Conservation (phyloP, 495 filamentous ascomycete species). For the Endocarpon pusillum region DNA sequence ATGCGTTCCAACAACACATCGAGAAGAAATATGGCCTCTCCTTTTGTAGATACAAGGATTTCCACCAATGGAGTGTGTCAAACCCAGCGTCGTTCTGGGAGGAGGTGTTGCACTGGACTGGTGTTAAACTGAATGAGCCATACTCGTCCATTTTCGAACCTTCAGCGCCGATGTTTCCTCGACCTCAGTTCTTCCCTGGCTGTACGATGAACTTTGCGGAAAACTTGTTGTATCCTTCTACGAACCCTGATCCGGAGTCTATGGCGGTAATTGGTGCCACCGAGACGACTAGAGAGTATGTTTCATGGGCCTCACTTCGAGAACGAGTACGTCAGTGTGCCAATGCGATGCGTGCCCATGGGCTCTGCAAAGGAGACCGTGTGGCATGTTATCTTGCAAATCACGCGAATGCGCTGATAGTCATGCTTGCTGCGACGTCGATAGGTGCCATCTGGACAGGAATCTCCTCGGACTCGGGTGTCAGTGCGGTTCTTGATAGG, state of each 20-base stretch:
- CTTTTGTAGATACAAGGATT: conserved; percentile 45
- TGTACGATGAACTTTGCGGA: conserved; percentile 78
- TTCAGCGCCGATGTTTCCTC: conserved; percentile 58
- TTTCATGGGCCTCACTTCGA: conserved; percentile 69
- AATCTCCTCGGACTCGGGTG: conserved; percentile 71
- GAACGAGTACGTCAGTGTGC: conserved; percentile 60
- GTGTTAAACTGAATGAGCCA: conserved; percentile 46
- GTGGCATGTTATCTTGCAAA: conserved; percentile 82
- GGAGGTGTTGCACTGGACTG: conserved; percentile 67
- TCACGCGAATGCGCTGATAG: conserved; percentile 67
- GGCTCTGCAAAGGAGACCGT: conserved; percentile 46
- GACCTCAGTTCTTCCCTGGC: conserved; percentile 66
- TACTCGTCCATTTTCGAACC: conserved; percentile 57
- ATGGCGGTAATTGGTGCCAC: conserved; percentile 58
- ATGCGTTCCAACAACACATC: conserved; percentile 49
- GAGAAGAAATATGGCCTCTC: conserved; percentile 46
- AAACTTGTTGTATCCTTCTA: conserved; percentile 67
- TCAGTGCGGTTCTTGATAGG: conserved; percentile 64
- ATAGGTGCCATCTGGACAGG: conserved; percentile 85
- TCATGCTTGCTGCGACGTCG: conserved; percentile 64
- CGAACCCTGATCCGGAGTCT: conserved; percentile 35
- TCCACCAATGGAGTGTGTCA: conserved; percentile 73
- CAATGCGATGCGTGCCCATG: conserved; percentile 46
- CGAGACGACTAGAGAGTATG: conserved; percentile 44
- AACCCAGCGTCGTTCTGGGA: conserved; percentile 67